Conservation (phyloP, 208 protist genomes). For the Herpetomonas samuelpessoai region DNA sequence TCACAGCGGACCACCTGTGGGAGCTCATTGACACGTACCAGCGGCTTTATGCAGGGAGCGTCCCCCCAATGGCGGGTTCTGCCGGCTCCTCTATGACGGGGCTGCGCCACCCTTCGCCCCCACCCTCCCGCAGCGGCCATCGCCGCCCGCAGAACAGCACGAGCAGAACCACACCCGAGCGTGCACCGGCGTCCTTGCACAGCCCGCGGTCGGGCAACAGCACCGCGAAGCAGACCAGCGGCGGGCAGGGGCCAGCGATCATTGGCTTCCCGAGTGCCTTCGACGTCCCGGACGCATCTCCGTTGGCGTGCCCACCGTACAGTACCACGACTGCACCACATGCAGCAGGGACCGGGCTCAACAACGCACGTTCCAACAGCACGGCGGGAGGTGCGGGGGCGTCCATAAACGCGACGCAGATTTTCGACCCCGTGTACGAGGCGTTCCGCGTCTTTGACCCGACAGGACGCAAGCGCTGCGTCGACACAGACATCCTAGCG, state of each 20-base stretch:
- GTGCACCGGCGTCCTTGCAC: no score
- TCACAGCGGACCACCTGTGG: slow-evolving; percentile 85
- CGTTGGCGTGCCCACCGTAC: no score
- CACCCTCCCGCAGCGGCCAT: neutral
- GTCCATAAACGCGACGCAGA: neutral
- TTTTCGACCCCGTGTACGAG: slow-evolving; percentile 81
- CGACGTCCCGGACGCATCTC: no score
- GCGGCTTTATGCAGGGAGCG: slow-evolving; percentile 24
- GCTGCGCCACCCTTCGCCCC: neutral
- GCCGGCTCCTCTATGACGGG: neutral
- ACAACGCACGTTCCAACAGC: neutral
- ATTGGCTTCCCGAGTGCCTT: neutral
- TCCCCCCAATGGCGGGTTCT: neutral
- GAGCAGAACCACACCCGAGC: no score
- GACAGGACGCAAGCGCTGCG: slow-evolving; percentile 57
- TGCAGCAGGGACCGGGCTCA: no score
- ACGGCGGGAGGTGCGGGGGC: neutral
- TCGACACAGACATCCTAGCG: slow-evolving; percentile 77
- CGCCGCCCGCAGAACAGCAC: no score
- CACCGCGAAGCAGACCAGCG: neutral
- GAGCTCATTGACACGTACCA: slow-evolving; percentile 84
- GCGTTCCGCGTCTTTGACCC: slow-evolving; percentile 93
- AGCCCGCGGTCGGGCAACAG: no score
- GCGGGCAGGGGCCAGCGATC: no score
- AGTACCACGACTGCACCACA: no score